Base-by-base conservation (phyloP, 441 rosid species). In the Adansonia grandidieri region DNA sequence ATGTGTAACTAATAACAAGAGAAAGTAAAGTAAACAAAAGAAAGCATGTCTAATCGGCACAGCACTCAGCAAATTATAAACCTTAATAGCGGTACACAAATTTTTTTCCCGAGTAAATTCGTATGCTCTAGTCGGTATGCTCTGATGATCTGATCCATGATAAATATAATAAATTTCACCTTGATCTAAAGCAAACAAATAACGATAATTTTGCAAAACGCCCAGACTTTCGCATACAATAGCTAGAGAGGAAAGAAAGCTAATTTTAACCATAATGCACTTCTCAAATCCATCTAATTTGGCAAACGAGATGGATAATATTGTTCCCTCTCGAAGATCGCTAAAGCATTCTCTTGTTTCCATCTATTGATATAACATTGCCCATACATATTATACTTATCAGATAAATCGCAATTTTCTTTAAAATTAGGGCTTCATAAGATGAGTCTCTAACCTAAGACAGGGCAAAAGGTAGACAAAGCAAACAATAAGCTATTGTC, bases 1-100 rank as follows among this genome's bases (percentile, higher is more conserved):
- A 80, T 44, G 85, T 87, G 85, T 94, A 96, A 77, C 99, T 96
- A 74, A 56, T 67, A 77, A 74, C 1, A 45, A 47, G 1, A 50
- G 47, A 68, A 53, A 62, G 11, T 63, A 2, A 32, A 37, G 20
- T 56, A 66, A 13, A 44, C 6, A 79, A 42, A 47, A 64, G 32
- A 58, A 17, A 42, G 20, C 53, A 56, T 17, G 28, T 61, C 13
- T 9, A 44, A 58, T 64, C 47, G 37, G 14, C 66, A 71, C 50
- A 77, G 32, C 58, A 44, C 42, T 47, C 28, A 57, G 68, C 24
- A 61, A 62, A 77, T 77, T 19, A 73, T 28, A 20, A 40, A 63
- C 65, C 66, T 6, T 32, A 3, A 50, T 51, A 15, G 14, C 61
- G 51, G 45, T 3, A 50, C 14, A 24, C 14, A 3, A 40, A 3